Conservation (phyloP, 441 rosid species). For the Eutrema salsugineum region DNA sequence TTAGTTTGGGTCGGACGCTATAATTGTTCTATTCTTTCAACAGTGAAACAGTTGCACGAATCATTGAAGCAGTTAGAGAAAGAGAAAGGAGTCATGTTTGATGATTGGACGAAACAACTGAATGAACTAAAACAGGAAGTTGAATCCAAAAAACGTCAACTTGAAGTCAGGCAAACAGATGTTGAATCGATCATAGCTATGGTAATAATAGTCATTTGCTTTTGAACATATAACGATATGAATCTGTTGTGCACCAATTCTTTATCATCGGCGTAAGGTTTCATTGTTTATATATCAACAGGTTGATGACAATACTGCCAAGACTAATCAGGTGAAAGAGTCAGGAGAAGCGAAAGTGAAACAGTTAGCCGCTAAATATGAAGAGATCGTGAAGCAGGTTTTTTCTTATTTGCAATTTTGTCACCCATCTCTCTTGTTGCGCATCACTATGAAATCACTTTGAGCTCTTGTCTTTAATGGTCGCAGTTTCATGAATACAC, state of each 20-base stretch:
- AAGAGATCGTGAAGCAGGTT: constrained; percentile 73
- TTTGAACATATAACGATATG: neutral
- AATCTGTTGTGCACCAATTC: neutral
- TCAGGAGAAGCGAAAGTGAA: constrained; percentile 57
- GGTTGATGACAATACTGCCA: constrained; percentile 65
- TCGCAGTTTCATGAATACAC: constrained; percentile 50
- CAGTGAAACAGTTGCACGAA: constrained; percentile 65
- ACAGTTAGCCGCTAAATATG: constrained; percentile 45
- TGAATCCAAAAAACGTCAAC: constrained; percentile 58
- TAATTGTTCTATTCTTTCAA: constrained; percentile 18
- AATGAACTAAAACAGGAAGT: constrained; percentile 50
- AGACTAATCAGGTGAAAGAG: constrained; percentile 53
- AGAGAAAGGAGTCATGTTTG: constrained; percentile 53
- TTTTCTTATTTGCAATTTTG: neutral
- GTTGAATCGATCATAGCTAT: constrained; percentile 64
- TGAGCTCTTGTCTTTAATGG: neutral
- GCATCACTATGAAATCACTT: neutral
- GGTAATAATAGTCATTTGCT: constrained; percentile 35
- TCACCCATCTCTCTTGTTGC: neutral
- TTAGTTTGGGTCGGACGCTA: neutral
- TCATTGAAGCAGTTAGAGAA: constrained; percentile 47
- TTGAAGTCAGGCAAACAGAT: constrained; percentile 66
- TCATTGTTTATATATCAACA: constrained; percentile 26
- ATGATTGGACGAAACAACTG: constrained; percentile 47
- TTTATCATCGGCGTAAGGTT: neutral